Base-by-base conservation (phyloP, 2,329 filamentous ascomycete species). In the Paraconiothyrium sp. region DNA sequence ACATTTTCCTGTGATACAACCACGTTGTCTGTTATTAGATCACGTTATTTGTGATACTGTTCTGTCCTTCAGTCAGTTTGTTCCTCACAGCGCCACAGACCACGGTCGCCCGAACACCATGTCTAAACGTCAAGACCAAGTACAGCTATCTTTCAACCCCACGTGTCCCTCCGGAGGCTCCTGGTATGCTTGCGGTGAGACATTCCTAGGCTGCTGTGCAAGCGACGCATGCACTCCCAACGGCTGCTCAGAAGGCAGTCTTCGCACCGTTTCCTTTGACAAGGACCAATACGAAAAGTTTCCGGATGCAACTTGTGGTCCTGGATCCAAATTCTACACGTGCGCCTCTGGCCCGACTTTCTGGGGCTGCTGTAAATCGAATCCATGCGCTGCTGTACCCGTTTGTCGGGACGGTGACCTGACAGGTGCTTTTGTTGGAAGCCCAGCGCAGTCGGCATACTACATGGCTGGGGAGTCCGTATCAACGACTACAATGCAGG, bases 361-460 rank as follows among this genome's bases (percentile, higher is more conserved):
- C 61, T 69, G 77, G 59, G 79, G 79, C 3, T 81, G 79, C 64
- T 81, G 79, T 59, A 70, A 65, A 49, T 68, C 64, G 1, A 73
- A 80, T 55, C 71, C 79, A 34, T 81, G 79, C 59, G 65, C 47
- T 2, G 55, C 70, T 30, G 66, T 66, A 3, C 60, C 27, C 8
- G 27, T 51, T 24, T 81, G 79, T 60, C 64, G 70, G 4, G 57
- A 59, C 4, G 67, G 59, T 0, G 66, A 74, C 52, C 71, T 81
- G 8, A 57, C 61, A 4, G 61, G 60, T 1, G 70, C 71, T 7
- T 65, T 71, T 2, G 41, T 69, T 2, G 64, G 68, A 24, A 60
- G 14, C 52, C 59, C 3, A 14, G 49, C 27, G 34, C 61, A n/a
- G 61, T 16, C n/a, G 13, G 50, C 35, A 11, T 54, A 54, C 10